Evolutionary conservation across 345 rosid genomes (phyloP).

Genomic region (Ricinus communis): DNA sequence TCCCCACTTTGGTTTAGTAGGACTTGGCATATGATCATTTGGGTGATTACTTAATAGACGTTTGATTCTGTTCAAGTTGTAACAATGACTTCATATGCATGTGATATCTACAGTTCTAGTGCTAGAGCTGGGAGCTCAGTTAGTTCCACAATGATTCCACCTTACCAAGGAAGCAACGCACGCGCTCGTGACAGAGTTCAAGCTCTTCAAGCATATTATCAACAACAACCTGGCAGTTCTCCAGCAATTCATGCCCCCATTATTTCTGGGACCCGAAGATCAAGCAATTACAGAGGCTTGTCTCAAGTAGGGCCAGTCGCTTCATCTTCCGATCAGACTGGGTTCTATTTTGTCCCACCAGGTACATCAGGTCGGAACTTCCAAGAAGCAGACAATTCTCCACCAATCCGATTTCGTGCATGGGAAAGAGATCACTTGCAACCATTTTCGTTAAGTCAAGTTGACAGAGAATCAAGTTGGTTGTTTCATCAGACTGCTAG

Average conservation of each 20-base stretch:
- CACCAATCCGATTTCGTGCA: conserved; percentile 10
- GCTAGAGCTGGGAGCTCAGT: conserved; percentile 73
- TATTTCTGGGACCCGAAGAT: conserved; percentile 51
- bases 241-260: conserved; percentile 57
- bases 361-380: conserved; percentile 49
- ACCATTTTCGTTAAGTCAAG: conserved; percentile 52
- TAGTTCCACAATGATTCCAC: conserved; percentile 60
- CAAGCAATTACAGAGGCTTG: conserved; percentile 50
- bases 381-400: conserved; percentile 41
- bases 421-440: conserved; percentile 48
- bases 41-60: neutral
- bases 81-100: neutral
- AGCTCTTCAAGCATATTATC: conserved; percentile 94
- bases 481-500: conserved; percentile 54
- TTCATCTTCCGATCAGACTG: conserved; percentile 67
- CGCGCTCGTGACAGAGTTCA: conserved; percentile 86
- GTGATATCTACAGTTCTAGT: conserved; percentile 45
- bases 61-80: neutral
- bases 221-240: conserved; percentile 60
- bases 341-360: conserved; percentile 63
- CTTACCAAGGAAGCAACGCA: conserved; percentile 88
- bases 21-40: neutral
- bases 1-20: neutral
- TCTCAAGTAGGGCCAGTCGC: conserved; percentile 56
- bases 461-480: conserved; percentile 67